Base-by-base conservation (phyloP, 441 rosid species). In the Viola pubescens region DNA sequence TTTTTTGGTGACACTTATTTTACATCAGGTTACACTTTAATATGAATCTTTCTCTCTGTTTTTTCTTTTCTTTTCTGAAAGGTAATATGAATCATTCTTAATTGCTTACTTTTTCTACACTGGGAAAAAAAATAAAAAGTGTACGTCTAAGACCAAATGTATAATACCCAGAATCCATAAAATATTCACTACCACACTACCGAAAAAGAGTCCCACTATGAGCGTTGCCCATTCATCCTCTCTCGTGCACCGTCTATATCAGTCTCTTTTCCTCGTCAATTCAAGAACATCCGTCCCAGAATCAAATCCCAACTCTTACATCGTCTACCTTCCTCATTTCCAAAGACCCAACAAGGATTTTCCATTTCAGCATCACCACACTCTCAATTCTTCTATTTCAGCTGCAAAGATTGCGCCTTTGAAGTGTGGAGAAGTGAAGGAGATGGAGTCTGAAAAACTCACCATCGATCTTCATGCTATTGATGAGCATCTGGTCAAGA, bases 401-500 rank as follows among this genome's bases (percentile, higher is more conserved):
- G 49, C 34, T 10, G 50, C 67, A 59, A 75, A 66, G 73, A 26
- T 68, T 52, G 70, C 38, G 58, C 60, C 84, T 69, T 75, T 79
- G 49, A 77, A 71, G 75, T 73, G 82, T 73, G 70, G 54, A 47
- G 61, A 71, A 69, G 67, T 64, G n/a, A 26, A 60, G 6, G 72
- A 58, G 76, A 89, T 88, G 92, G 84, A 72, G 67, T 70, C 66
- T 1, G 38, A 16, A 44, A 75, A 72, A 66, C 67, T 83, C 70
- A 41, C 65, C 52, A 62, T 71, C 68, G 84, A 77, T 82, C 60
- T 82, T 52, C 81, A 76, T 50, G 72, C 65, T 46, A 64, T 80
- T 47, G 88, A 83, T 64, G 82, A 82, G n/a, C 77, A 69, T 7
- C 78, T 88, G 87, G 64, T 90, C 68, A 80, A 82, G 48, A 76